These are phyloP conservation scores for Acer negundo DNA, from an alignment of 345 rosid genomes.

Conservation along the genomic window DNA sequence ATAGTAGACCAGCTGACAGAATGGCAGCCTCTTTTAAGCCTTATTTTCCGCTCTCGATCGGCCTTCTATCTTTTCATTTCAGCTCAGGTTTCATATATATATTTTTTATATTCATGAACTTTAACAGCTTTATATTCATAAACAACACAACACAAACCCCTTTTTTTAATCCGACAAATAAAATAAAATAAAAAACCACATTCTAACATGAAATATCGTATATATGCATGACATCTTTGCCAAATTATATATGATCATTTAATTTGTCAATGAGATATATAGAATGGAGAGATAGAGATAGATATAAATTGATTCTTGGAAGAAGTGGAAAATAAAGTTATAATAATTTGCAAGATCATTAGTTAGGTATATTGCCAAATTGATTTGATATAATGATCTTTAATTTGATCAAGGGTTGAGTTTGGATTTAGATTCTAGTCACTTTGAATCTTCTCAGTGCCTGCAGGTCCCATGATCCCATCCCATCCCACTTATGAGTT, in stretches of 20 bases:
- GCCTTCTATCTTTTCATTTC: neutral
- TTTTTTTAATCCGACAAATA: too few relatives aligned
- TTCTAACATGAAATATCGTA: neutral
- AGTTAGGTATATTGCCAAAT: neutral
- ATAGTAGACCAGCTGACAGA: neutral
- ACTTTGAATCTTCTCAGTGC: neutral
- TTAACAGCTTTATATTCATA: too few relatives aligned
- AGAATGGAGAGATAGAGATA: too few relatives aligned
- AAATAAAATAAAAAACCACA: too few relatives aligned
- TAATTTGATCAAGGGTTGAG: neutral
- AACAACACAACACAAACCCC: too few relatives aligned
- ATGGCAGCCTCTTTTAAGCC: slow-evolving; percentile 6
- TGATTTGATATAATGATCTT: neutral
- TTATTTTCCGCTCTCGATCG: neutral
- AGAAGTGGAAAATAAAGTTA: neutral
- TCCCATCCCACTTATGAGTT: neutral
- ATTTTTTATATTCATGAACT: neutral
- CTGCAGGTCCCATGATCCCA: neutral
- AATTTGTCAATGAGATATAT: neutral
- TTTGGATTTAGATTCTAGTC: neutral
- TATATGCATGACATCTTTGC: neutral
- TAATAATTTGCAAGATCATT: neutral
- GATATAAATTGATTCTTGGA: neutral
- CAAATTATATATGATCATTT: neutral
- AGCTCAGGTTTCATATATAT: neutral